Percentiles rank a stretch among this genome's conserved stretches.
These are phyloP conservation scores for Rhizomucor pusillus DNA, from an alignment of 371 early-diverging fungal species.

Conservation along the genomic window DNA sequence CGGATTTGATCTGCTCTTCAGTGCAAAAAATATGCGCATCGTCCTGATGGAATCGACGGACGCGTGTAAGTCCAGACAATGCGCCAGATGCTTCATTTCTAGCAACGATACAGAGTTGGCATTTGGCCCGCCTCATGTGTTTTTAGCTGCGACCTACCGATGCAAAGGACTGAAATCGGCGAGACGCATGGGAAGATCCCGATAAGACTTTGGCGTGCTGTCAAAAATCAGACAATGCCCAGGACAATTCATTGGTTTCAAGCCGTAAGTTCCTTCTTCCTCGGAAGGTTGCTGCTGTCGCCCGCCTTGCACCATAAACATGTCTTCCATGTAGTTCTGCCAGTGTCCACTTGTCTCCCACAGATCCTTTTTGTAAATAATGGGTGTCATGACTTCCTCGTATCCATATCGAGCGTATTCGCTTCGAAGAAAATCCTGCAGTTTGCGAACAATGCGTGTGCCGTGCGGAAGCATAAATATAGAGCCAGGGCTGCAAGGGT, in stretches of 20 bases:
- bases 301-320: conserved; percentile 59
- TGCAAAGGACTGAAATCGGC: conserved; percentile 97
- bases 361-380: conserved; percentile 91
- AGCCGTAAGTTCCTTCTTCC: conserved; percentile 65
- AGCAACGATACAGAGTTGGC: no score
- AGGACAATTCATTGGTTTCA: conserved; percentile 99
- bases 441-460: conserved; percentile 80
- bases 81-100: conserved; percentile 94
- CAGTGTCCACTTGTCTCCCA: conserved; percentile 97
- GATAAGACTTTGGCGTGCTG: conserved; percentile 79
- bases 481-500: conserved; percentile 86
- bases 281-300: conserved; percentile 41
- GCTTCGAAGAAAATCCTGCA: conserved; percentile 62
- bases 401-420: conserved; percentile 92
- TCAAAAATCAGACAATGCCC: conserved; percentile 95
- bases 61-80: conserved; percentile 90
- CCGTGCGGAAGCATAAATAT: conserved; percentile 96
- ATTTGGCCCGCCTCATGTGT: no score
- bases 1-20: conserved; percentile 68
- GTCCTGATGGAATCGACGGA: conserved; percentile 96
- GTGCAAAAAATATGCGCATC: conserved; percentile 98
- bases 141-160: conserved; percentile 48
- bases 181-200: conserved; percentile 89
- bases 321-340: conserved; percentile 88
- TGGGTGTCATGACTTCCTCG: conserved; percentile 94